Conservation (phyloP, 1,284 basidiomycete genomes). For the Sanghuangporus weigelae region DNA sequence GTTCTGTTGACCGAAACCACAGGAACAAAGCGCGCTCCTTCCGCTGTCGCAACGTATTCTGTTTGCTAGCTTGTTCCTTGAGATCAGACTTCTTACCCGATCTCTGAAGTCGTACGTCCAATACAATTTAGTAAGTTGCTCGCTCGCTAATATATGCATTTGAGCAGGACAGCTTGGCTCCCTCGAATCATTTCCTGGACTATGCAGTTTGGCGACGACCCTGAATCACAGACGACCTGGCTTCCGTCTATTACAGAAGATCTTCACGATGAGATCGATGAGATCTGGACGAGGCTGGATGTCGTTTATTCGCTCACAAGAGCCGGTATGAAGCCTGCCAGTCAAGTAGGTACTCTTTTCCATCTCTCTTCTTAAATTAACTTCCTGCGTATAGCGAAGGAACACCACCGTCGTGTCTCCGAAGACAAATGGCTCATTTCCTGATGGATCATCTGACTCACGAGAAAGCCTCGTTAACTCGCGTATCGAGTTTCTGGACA, state of each 20-base stretch:
- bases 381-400: conserved; percentile 27
- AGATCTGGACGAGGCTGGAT: conserved; percentile 39
- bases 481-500: conserved; percentile 36
- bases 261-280: conserved; percentile 39
- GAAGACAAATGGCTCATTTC: conserved; percentile 21
- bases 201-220: conserved; percentile 28
- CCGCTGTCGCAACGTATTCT: conserved; percentile 53
- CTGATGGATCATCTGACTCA: conserved; percentile 20
- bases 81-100: conserved; percentile 54
- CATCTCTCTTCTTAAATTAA: not conserved
- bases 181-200: conserved; percentile 49
- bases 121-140: not conserved
- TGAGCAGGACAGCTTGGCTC: conserved; percentile 52
- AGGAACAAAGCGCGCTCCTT: conserved; percentile 49
- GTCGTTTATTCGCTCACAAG: conserved; percentile 47
- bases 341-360: conserved; percentile 34
- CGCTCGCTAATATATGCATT: conserved; percentile 5
- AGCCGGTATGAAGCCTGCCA: conserved; percentile 36
- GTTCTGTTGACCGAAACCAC: conserved; percentile 6
- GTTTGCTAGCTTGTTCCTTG: conserved; percentile 52
- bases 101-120: conserved; percentile 54
- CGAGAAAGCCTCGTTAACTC: conserved; percentile 28
- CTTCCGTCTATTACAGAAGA: conserved; percentile 28
- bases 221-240: conserved; percentile 16
- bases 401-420: conserved; percentile 38